phyloP scores from a whole-genome alignment of 768 basidiomycete species.

The Tulasnella sp. region DNA sequence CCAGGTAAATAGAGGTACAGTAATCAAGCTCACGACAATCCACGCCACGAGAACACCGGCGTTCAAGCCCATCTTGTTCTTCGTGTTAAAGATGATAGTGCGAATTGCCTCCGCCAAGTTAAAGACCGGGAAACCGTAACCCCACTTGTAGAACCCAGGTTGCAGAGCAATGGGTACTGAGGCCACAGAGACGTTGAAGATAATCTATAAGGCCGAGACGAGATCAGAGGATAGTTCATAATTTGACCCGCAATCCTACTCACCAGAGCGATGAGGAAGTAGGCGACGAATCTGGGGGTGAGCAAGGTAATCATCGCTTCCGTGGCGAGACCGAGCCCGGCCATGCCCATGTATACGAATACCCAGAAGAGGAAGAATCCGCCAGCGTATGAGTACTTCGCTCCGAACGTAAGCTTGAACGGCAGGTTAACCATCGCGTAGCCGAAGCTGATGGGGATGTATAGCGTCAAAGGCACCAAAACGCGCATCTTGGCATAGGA shows the following conservation, averaged over 20 bases:
- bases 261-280: conserved; percentile 24
- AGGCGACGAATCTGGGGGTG: conserved; percentile 26
- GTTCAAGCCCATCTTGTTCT: conserved; percentile 35
- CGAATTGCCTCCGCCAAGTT: conserved; percentile 48
- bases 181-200: conserved; percentile 34
- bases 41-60: conserved; percentile 28
- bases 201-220: conserved; percentile 32
- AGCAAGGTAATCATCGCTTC: conserved; percentile 29
- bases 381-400: conserved; percentile 24
- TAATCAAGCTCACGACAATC: conserved; percentile 16
- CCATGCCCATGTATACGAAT: conserved; percentile 26
- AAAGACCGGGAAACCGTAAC: conserved; percentile 61
- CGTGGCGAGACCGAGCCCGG: conserved; percentile 24
- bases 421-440: conserved; percentile 36
- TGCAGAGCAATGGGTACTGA: conserved; percentile 42
- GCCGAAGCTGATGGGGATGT: conserved; percentile 30
- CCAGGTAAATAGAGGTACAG: conserved; percentile 8
- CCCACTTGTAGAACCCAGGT: conserved; percentile 35
- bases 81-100: conserved; percentile 53
- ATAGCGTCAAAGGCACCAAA: conserved; percentile 26
- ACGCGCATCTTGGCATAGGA: conserved; percentile 29
- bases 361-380: conserved; percentile 31
- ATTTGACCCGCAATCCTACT: background rate
- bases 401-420: conserved; percentile 33
- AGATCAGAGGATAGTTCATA: conserved; percentile 15